phyloP scores from a whole-genome alignment of 2,329 filamentous ascomycete species.

The Dactylellina haptotyla region DNA sequence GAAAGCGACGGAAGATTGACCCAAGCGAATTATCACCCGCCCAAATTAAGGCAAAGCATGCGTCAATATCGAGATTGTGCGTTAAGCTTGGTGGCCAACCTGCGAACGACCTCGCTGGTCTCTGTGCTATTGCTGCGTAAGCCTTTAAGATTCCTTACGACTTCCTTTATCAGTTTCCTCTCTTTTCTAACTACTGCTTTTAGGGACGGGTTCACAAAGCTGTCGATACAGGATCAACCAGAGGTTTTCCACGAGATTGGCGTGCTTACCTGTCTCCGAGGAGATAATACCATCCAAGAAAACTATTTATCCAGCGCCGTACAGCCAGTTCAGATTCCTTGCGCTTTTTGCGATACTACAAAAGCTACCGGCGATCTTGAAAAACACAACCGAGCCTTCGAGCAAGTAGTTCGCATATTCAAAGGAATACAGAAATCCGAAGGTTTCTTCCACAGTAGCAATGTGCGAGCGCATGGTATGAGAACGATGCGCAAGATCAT shows the following conservation, averaged over 20 bases:
- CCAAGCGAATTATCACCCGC: background rate
- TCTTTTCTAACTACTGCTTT: background rate
- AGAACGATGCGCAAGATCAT: conserved; percentile 75
- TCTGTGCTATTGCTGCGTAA: conserved; percentile 44
- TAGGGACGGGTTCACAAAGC: conserved; percentile 47
- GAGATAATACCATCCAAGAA: background rate
- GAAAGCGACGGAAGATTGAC: conserved; percentile 42
- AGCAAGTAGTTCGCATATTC: conserved; percentile 30
- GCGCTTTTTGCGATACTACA: conserved; percentile 28
- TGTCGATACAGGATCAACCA: conserved; percentile 40
- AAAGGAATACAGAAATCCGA: conserved; percentile 44
- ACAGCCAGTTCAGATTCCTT: conserved; percentile 3
- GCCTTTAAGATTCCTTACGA: background rate
- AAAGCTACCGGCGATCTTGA: background rate
- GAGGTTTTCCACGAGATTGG: conserved; percentile 38
- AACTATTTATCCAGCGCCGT: background rate
- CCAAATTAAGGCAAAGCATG: background rate
- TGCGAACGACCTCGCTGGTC: conserved; percentile 13
- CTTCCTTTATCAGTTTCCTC: background rate
- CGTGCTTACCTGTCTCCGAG: conserved; percentile 3
- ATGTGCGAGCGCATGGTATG: conserved; percentile 76
- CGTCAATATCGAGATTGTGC: conserved; percentile 35
- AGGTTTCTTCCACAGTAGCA: conserved; percentile 67
- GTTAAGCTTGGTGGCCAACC: conserved; percentile 33
- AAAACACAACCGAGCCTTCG: background rate